Evolutionary conservation across 2,329 filamentous ascomycete genomes (phyloP).

Genomic region (Lasiodiplodia sp.): DNA sequence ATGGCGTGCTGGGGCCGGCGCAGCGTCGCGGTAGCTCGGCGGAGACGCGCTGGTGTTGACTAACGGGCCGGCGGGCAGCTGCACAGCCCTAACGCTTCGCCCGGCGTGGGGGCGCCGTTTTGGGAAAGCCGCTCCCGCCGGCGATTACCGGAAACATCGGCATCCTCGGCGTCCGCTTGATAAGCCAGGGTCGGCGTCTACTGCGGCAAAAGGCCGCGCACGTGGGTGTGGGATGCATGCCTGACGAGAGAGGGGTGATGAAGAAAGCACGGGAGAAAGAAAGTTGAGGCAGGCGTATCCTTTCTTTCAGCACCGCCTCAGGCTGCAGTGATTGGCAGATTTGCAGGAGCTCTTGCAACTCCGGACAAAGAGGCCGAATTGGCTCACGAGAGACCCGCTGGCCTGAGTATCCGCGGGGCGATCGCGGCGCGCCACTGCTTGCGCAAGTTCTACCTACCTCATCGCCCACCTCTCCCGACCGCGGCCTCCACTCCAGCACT

Average conservation of each 20-base stretch:
- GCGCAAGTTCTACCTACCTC: conserved; percentile 19
- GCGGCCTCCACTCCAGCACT: conserved; percentile 4
- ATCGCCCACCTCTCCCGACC: conserved; percentile 7
- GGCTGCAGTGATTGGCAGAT: conserved; percentile 22
- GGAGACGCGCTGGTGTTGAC: conserved; percentile 30
- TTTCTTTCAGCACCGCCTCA: conserved; percentile 2
- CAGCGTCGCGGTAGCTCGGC: conserved; percentile 23
- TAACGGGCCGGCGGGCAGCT: conserved; percentile 15
- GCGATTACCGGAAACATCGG: neutral
- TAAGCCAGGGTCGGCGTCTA: conserved; percentile 19
- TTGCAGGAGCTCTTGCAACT: conserved; percentile 19
- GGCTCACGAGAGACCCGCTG: conserved; percentile 25
- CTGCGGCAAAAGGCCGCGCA: conserved; percentile 17
- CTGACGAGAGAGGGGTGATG: neutral
- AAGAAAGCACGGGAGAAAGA: neutral
- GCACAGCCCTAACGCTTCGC: neutral
- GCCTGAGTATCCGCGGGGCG: conserved; percentile 13
- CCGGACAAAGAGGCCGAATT: conserved; percentile 14
- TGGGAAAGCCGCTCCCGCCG: conserved; percentile 1
- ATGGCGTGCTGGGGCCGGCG: conserved; percentile 23
- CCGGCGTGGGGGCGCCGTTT: conserved; percentile 11
- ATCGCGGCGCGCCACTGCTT: conserved; percentile 22
- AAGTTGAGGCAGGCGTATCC: neutral
- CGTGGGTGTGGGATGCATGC: conserved; percentile 19
- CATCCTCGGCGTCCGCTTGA: neutral